Evolutionary conservation across 768 basidiomycete genomes (phyloP), one percentile per base, ranked within the genome.

Genomic region (Naganishia randhawae): DNA sequence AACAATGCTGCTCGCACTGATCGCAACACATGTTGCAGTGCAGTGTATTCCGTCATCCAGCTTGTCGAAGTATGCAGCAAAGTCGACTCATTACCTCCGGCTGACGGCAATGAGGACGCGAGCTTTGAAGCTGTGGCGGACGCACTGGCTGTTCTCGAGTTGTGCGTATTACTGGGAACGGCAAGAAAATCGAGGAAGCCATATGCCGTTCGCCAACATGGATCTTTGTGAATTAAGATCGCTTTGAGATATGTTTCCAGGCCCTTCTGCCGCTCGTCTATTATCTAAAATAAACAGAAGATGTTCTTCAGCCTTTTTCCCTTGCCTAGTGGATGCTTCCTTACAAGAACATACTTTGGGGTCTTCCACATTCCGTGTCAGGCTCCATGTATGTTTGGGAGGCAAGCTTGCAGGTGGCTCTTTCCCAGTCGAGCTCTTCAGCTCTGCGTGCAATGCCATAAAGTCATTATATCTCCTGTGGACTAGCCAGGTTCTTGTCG

Each of bases 401-500:
- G 95, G 95, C 22, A 97, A 85, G n/a, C 83, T 69, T 19, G 80
- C 84, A 14, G 94, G 93, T 13, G 93, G 92, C 22, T 88, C 81
- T n/a, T 86, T 84, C 17, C 88, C 88, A n/a, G 85, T 85, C n/a
- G 87, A 85, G 76, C 89, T 88, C 31, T 85, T 84, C 73, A 96
- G 86, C 74, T 93, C 89, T 9, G 85, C 84, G 78, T 94, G 85
- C 8, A 98, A 86, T 73, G 91, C 87, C 76, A 85, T 87, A 81
- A 98, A 98, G 81, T 96, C 92, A 50, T 91, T 93, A 82, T 97
- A 98, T 57, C 95, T 89, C 67, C 89, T 84, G 87, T 89, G 90
- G 84, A 96, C 90, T 67, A 89, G 86, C 93, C 94, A 97, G 77
- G 91, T 88, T 69, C 90, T 88, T 32, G 92, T 90, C 65, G 91